Base-by-base conservation (phyloP, 257 asterid species). In the Linderniella brevidens region DNA sequence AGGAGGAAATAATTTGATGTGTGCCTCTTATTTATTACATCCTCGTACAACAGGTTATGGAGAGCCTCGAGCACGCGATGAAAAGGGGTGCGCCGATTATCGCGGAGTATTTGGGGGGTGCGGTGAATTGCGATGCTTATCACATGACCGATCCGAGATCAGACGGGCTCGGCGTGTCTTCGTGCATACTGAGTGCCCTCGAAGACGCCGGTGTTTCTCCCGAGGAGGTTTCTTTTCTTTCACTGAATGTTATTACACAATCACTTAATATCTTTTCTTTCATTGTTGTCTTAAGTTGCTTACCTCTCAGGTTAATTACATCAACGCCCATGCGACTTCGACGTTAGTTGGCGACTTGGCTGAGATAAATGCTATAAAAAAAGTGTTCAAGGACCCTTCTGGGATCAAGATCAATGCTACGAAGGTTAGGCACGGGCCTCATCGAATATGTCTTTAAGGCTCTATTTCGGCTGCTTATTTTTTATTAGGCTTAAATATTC, bases 121-220 rank as follows among this genome's bases (percentile, higher is more conserved):
- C 95, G 8, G 81, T 80, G 42, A 82, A 77, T 66, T 87, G 94
- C 45, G 97, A 82, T 73, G 95, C 97, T 49, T 60, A 82, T 74
- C 95, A 87, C 68, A 79, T 87, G 93, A 87, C 97, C 20, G 93
- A 79, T 64, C 97, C 95, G 11, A 74, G 97, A 59, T 66, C 93
- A 37, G 97, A 87, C 64, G 97, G 97, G 40, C 88, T 87, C 56
- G 93, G 97, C 59, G 97, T 82, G 37, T 87, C 97, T 55, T 75
- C 97, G 37, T 87, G 97, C 53, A 87, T 87, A 64, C 71, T 43
- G 17, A 61, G 71, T 46, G 70, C 80, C 71, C 92, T 87, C 37
- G 73, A 64, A 60, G 92, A 87, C 73, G 87, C 87, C 59, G 93
- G 97, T 36, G 88, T 82, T 43, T 82, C 97, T 42, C 77, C 82